Evolutionary conservation across 371 early-diverging fungal genomes (phyloP).

Genomic region (Smittium mucronatum): DNA sequence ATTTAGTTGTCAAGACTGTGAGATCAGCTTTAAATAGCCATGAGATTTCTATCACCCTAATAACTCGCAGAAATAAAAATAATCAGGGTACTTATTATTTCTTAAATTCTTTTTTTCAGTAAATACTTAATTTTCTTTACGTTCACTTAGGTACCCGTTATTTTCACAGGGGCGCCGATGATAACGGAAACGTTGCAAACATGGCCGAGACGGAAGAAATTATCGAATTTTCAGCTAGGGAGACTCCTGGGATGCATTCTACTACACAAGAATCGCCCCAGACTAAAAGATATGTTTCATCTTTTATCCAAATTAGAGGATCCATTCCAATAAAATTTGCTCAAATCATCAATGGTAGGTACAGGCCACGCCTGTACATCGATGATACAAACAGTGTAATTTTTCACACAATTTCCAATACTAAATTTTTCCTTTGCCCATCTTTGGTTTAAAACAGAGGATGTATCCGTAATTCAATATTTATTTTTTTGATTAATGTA

Average conservation of each 20-base stretch:
- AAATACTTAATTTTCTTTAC: slow-evolving; percentile 72
- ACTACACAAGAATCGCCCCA: background rate
- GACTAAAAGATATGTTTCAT: slow-evolving; percentile 28
- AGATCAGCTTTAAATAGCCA: background rate
- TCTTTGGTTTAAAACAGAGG: slow-evolving; percentile 7
- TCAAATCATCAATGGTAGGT: slow-evolving; percentile 83
- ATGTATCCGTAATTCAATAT: slow-evolving; percentile 16
- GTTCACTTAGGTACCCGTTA: slow-evolving; percentile 71
- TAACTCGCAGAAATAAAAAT: background rate
- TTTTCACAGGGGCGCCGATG: slow-evolving; percentile 90
- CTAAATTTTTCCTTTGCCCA: background rate
- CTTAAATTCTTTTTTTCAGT: slow-evolving; percentile 46
- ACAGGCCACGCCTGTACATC: slow-evolving; percentile 76
- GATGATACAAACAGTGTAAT: slow-evolving; percentile 13
- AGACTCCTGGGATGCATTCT: background rate
- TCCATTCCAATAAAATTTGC: slow-evolving; percentile 96
- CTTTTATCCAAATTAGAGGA: slow-evolving; percentile 92
- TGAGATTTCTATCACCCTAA: background rate
- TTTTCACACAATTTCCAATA: background rate
- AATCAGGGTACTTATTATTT: slow-evolving; percentile 31
- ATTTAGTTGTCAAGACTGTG: background rate
- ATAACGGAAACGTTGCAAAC: slow-evolving; percentile 87
- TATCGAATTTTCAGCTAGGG: slow-evolving; percentile 33
- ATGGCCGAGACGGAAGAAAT: slow-evolving; percentile 98
- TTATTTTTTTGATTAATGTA: background rate